Percentiles rank a stretch among this genome's conserved stretches.
Evolutionary conservation across 352 stramenopile genomes (phyloP).

Genomic region (Phytophthora pseudosyringae): DNA sequence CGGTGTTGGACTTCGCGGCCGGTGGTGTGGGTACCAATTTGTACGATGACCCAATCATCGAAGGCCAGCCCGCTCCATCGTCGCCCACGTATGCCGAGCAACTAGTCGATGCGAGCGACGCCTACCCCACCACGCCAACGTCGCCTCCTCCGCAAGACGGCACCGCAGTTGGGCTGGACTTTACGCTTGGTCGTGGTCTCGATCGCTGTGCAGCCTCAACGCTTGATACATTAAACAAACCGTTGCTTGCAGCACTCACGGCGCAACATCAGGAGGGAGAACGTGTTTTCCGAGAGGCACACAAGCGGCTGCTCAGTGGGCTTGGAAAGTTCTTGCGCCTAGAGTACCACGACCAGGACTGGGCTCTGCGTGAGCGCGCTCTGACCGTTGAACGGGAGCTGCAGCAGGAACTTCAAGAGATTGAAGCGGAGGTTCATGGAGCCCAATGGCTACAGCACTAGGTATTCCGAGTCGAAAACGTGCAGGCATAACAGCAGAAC

Average conservation of each 20-base stretch:
- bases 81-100: constrained; percentile 39
- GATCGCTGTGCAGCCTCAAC: constrained; percentile 34
- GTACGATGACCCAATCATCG: constrained; percentile 48
- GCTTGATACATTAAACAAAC: constrained; percentile 46
- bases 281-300: constrained; percentile 44
- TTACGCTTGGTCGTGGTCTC: constrained; percentile 19
- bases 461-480: background rate
- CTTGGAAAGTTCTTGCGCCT: constrained; percentile 72
- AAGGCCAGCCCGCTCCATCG: constrained; percentile 38
- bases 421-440: constrained; percentile 43
- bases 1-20: constrained; percentile 28
- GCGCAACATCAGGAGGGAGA: constrained; percentile 51
- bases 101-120: constrained; percentile 16
- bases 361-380: constrained; percentile 57
- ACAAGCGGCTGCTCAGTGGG: constrained; percentile 53
- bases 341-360: constrained; percentile 51
- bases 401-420: constrained; percentile 58
- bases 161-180: constrained; percentile 9
- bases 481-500: constrained; percentile 16
- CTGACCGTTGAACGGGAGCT: constrained; percentile 71
- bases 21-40: constrained; percentile 35
- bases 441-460: constrained; percentile 44
- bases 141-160: constrained; percentile 23
- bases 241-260: constrained; percentile 42
- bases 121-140: constrained; percentile 18